Conservation (phyloP, 2,329 filamentous ascomycete species). For the Xylaria sp. region DNA sequence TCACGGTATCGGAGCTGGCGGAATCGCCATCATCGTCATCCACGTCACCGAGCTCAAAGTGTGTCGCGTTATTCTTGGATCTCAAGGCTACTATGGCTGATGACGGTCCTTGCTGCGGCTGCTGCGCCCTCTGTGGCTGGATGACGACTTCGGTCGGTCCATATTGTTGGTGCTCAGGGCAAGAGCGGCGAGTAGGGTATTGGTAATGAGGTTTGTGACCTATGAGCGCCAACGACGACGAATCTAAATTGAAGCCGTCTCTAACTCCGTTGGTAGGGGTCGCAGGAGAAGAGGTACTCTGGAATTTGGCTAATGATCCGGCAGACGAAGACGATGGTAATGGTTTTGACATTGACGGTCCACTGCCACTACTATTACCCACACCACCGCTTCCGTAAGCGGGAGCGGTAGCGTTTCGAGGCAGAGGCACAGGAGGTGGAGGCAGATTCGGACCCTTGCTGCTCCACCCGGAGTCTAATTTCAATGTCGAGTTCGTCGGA, state of each 20-base stretch:
- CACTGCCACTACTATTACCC: not conserved
- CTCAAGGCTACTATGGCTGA: conserved; percentile 10
- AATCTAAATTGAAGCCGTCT: conserved; percentile 2
- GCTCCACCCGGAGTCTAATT: conserved; percentile 3
- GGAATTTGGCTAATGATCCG: conserved; percentile 15
- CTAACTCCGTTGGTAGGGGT: not conserved
- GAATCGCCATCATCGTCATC: conserved; percentile 28
- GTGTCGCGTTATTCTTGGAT: conserved; percentile 11
- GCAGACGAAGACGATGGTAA: conserved; percentile 21
- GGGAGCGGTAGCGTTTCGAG: not conserved
- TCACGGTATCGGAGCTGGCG: conserved; percentile 23
- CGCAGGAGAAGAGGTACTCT: conserved; percentile 1
- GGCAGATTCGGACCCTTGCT: conserved; percentile 22
- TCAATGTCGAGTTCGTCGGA: conserved; percentile 8
- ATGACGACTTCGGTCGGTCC: conserved; percentile 24
- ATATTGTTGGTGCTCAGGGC: conserved; percentile 23
- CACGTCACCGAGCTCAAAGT: conserved; percentile 29
- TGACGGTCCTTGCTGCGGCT: conserved; percentile 8
- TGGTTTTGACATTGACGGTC: conserved; percentile 5
- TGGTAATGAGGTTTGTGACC: conserved; percentile 11
- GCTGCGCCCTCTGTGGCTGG: conserved; percentile 12
- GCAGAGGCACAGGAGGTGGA: conserved; percentile 33
- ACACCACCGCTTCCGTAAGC: not conserved
- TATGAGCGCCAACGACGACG: conserved; percentile 12
- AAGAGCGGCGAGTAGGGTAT: conserved; percentile 8